Base-by-base conservation (phyloP, 192 early-diverging fungal genomes). In the Coemansia biformis region DNA sequence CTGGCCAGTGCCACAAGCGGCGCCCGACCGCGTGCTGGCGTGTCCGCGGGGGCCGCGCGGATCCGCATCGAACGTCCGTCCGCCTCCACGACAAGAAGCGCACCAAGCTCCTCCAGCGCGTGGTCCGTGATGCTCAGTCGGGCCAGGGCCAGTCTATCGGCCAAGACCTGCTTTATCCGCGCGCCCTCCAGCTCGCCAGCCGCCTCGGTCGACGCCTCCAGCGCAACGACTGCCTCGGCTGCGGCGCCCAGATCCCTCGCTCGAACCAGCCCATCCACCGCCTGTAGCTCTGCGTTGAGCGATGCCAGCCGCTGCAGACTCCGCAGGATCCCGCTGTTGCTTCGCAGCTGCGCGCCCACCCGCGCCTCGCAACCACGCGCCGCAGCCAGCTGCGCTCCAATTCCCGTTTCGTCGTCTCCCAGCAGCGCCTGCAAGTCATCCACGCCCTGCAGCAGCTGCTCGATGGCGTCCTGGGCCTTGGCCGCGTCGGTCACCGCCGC, bases 371-470 rank as follows among this genome's bases (percentile, higher is more conserved):
- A 36, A 37, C 44, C 37, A 0, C 48, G 32, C 23, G 63, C 63
- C n/a, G 38, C 33, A 17, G 40, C 43, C 18, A 58, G 49, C 16
- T 50, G 54, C 15, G 55, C 49, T 21, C 39, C 55, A 12, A 53
- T 49, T 8, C 63, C 63, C 0, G 54, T 53, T 18, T 48, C 50
- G 23, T 57, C 54, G 35, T 58, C 63, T 13, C 63, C 63, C 18
- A 65, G 46, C 39, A 43, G 42, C 40, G 38, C 38, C 21, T 65
- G 55, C 53, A 65, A 35, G 15, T 52, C 54, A 16, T 65, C 63
- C 2, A 58, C 50, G 16, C 63, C 63, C 3, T 48, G 39, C 2
- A 58, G 55, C 14, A 65, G 41, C 55, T 39, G 34, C 0, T 45
- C 17, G 24, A 54, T 53, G 8, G 48, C 15, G 17, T 32, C 14